Evolutionary conservation across 2,329 filamentous ascomycete genomes (phyloP).

Genomic region (Alternaria sp.): DNA sequence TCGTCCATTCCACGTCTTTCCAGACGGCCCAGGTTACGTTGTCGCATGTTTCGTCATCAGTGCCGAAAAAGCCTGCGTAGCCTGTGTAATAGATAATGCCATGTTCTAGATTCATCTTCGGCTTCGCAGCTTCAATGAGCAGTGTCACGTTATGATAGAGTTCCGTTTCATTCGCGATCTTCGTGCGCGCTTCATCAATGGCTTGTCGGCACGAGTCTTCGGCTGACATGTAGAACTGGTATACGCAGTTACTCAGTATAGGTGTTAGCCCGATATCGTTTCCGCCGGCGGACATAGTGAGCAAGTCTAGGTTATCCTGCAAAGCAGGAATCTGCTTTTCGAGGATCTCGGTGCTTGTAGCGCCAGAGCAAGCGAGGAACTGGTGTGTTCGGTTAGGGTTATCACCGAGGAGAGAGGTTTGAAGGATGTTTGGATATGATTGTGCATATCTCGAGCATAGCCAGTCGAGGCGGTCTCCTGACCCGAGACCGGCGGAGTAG

Average conservation of each 20-base stretch:
- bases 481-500: constrained; percentile 43
- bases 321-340: constrained; percentile 17
- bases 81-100: constrained; percentile 39
- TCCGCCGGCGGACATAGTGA: constrained; percentile 42
- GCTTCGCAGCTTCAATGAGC: constrained; percentile 31
- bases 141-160: constrained; percentile 31
- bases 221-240: constrained; percentile 18
- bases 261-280: constrained; percentile 43
- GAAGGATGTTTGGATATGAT: constrained; percentile 41
- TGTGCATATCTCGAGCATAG: constrained; percentile 39
- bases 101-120: constrained; percentile 30
- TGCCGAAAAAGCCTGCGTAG: constrained; percentile 44
- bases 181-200: constrained; percentile 28
- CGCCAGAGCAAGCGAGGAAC: constrained; percentile 44
- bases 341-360: constrained; percentile 35
- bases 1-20: constrained; percentile 28
- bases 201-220: constrained; percentile 35
- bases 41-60: constrained; percentile 35
- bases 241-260: constrained; percentile 37
- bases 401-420: constrained; percentile 22
- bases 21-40: constrained; percentile 45
- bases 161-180: constrained; percentile 26
- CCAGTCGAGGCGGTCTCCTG: constrained; percentile 38
- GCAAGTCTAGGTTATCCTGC: constrained; percentile 30
- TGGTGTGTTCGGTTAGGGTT: constrained; percentile 31